Base-by-base conservation (phyloP, 352 stramenopile genomes). In the Globisporangium takayamanum region DNA sequence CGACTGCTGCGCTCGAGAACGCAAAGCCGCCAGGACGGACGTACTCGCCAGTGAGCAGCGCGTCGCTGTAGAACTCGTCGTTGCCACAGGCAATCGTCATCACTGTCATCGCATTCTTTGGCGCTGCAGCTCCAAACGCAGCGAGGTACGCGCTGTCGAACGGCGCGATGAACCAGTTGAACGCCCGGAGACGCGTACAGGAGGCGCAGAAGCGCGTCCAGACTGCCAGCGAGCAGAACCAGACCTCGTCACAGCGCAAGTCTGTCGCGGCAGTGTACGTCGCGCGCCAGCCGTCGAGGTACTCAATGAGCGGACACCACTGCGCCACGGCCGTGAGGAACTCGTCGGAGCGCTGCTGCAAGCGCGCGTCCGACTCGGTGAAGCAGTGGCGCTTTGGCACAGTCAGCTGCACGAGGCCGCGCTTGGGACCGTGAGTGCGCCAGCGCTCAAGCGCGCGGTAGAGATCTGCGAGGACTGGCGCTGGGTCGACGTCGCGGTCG, bases 261-360 rank as follows among this genome's bases (percentile, higher is more conserved):
- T 58, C 36, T 3, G 44, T 59, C 22, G 58, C 45, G 15, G 68
- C 60, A 7, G 22, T 26, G 26, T 61, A 58, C 3, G 36, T 60
- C 12, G 33, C 53, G 41, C 66, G 66, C 61, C 62, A 72, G 36
- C 66, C 61, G 42, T 72, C 66, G 1, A 72, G 54, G 18, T 64
- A 65, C 62, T 69, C 42, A 41, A 72, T 50, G 8, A 60, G 42
- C 0, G 61, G 66, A n/a, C 57, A 67, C 20, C 53, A 72, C 26
- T 4, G n/a, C 7, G 61, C 50, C 3, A 72, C 53, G 0, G 48
- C 50, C 16, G 30, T 39, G 16, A 72, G 39, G 18, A 64, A 62
- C 50, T 59, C 62, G 46, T 69, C 57, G 1, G 49, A 46, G 39
- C 44, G 57, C 8, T 56, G 22, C 12, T 48, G 47, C 14, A 50